These are phyloP conservation scores for Citrullus colocynthis DNA, from an alignment of 306 rosid genomes.

Conservation along the genomic window DNA sequence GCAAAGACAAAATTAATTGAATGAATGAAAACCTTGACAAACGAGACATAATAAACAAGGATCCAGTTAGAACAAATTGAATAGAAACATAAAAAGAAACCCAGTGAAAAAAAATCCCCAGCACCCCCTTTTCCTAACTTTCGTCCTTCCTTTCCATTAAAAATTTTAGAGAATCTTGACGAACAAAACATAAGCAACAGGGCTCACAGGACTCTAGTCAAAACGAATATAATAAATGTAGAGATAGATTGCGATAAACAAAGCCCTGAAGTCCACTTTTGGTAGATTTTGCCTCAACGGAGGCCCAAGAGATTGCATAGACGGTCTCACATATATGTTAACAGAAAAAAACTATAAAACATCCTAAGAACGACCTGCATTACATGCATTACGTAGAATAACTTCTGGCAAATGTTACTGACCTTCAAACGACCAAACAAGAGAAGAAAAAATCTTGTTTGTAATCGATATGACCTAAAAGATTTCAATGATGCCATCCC, in stretches of 20 bases:
- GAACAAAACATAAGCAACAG: neutral
- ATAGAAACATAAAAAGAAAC: neutral
- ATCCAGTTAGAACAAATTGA: neutral
- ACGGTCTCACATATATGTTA: neutral
- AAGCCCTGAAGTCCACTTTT: neutral
- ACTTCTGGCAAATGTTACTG: neutral
- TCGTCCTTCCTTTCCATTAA: neutral
- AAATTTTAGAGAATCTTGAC: neutral
- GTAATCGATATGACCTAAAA: neutral
- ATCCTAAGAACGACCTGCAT: neutral
- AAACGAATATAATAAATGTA: neutral
- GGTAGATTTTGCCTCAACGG: neutral
- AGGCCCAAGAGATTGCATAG: neutral
- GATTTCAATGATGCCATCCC: slow-evolving; percentile 81
- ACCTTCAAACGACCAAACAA: neutral
- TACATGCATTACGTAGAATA: neutral
- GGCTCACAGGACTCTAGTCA: neutral
- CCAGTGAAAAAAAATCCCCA: neutral
- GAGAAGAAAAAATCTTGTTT: neutral
- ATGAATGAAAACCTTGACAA: neutral
- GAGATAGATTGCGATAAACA: neutral
- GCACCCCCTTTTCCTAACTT: neutral
- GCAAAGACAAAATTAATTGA: neutral
- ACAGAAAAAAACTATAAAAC: neutral
- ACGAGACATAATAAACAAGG: neutral